phyloP scores from a whole-genome alignment of 2,329 filamentous ascomycete genomes.

The Ophiostoma pallidulum region DNA sequence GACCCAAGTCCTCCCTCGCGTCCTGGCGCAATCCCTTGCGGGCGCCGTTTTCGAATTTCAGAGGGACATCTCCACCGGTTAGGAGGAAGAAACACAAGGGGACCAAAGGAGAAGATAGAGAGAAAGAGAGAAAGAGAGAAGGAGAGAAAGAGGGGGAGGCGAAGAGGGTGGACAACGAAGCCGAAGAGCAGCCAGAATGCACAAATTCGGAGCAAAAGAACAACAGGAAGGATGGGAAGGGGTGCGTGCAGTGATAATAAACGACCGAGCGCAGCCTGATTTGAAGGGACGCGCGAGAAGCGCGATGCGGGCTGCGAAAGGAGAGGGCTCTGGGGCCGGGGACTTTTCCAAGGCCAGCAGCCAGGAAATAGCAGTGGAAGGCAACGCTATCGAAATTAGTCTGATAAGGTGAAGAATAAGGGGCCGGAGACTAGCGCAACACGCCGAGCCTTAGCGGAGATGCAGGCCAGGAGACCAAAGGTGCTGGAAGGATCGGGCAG shows the following conservation, averaged over 20 bases:
- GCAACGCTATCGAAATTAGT: slow-evolving; percentile 7
- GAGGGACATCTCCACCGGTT: slow-evolving; percentile 8
- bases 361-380: neutral
- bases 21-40: slow-evolving; percentile 13
- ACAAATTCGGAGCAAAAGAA: neutral
- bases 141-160: neutral
- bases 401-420: slow-evolving; percentile 11
- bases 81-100: neutral
- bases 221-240: neutral
- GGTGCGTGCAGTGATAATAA: neutral
- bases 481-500: neutral
- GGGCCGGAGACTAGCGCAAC: slow-evolving; percentile 2
- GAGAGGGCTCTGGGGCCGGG: slow-evolving; percentile 3
- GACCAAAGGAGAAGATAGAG: neutral
- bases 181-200: neutral
- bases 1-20: slow-evolving; percentile 13
- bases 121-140: neutral
- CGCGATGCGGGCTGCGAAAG: slow-evolving; percentile 13
- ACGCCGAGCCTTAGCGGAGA: slow-evolving; percentile 8
- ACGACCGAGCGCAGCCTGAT: neutral
- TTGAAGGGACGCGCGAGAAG: slow-evolving; percentile 15
- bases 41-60: slow-evolving; percentile 3
- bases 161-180: neutral
- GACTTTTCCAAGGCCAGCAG: neutral
- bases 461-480: neutral